Evolutionary conservation across 106 monocot species (phyloP).

Genomic region (Phalaenopsis equestris): DNA sequence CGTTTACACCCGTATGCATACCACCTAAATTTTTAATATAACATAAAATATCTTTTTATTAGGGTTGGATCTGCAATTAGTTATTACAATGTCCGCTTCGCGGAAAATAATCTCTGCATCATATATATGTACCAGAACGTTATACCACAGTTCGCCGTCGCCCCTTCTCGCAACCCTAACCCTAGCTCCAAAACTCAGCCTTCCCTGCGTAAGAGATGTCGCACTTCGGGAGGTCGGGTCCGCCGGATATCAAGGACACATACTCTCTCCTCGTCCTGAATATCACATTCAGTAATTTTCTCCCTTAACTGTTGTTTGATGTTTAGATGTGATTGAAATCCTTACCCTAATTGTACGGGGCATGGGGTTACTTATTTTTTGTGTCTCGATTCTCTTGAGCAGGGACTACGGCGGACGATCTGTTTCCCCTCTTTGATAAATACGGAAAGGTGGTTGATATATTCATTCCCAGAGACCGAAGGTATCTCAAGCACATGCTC

Average conservation of each 20-base stretch:
- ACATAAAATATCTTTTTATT: too few species aligned
- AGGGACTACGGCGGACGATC: slow-evolving; percentile 82
- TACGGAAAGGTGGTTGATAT: slow-evolving; percentile 92
- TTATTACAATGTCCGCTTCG: neutral
- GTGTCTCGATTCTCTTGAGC: neutral
- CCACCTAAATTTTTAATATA: too few species aligned
- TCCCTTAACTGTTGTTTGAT: neutral
- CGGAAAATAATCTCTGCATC: neutral
- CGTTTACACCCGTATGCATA: too few species aligned
- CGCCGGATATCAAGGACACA: slow-evolving; percentile 83
- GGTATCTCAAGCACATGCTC: slow-evolving; percentile 17
- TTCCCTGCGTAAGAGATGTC: slow-evolving; percentile 37
- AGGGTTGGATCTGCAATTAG: neutral
- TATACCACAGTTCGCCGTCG: neutral
- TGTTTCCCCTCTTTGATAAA: slow-evolving; percentile 68
- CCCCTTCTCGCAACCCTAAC: slow-evolving; percentile 16
- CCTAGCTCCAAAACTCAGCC: slow-evolving; percentile 5
- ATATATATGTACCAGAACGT: neutral
- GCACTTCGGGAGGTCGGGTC: slow-evolving; percentile 86
- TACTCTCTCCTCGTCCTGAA: slow-evolving; percentile 80
- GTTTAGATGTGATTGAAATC: neutral
- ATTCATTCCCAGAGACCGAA: slow-evolving; percentile 83
- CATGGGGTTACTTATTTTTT: neutral
- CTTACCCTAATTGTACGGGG: neutral
- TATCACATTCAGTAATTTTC: slow-evolving; percentile 62